Percentiles rank a stretch among this genome's conserved stretches.
Conservation (phyloP, 805 yeast species). For the Saturnispora mendoncae region DNA sequence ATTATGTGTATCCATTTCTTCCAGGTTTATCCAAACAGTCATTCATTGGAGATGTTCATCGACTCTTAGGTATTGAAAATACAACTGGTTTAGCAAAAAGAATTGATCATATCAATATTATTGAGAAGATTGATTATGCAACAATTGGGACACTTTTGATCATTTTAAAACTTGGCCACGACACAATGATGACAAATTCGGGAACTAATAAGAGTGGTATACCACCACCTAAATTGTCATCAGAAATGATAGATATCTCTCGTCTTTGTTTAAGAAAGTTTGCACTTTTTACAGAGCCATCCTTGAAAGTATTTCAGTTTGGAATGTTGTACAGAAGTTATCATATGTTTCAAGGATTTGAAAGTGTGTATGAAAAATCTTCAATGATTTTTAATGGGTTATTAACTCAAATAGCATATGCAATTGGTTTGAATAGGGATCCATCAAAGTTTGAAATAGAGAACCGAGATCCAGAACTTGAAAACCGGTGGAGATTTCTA, state of each 20-base stretch:
- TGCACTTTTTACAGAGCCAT: constrained; percentile 37
- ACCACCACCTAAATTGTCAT: constrained; percentile 5
- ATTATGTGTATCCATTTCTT: constrained; percentile 36
- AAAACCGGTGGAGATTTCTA: constrained; percentile 37
- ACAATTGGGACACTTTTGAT: constrained; percentile 36
- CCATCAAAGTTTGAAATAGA: constrained; percentile 33
- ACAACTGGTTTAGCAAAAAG: constrained; percentile 21
- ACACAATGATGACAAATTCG: constrained; percentile 1
- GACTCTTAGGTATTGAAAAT: constrained; percentile 24
- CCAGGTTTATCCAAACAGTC: constrained; percentile 36
- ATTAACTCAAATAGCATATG: constrained; percentile 55
- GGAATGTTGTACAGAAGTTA: constrained; percentile 43
- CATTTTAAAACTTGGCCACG: constrained; percentile 35
- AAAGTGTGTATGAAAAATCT: constrained; percentile 48
- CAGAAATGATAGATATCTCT: constrained; percentile 34
- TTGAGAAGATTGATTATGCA: constrained; percentile 40
- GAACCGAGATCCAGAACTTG: constrained; percentile 5
- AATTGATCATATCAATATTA: constrained; percentile 27
- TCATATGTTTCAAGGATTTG: constrained; percentile 40
- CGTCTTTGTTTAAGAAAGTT: constrained; percentile 49
- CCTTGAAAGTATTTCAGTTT: constrained; percentile 45
- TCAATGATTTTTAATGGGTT: constrained; percentile 47
- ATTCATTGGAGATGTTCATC: constrained; percentile 27
- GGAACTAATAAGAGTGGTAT: neutral
- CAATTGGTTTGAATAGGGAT: constrained; percentile 61